phyloP scores from a whole-genome alignment of 805 yeast genomes.

The Candida ulmi region DNA sequence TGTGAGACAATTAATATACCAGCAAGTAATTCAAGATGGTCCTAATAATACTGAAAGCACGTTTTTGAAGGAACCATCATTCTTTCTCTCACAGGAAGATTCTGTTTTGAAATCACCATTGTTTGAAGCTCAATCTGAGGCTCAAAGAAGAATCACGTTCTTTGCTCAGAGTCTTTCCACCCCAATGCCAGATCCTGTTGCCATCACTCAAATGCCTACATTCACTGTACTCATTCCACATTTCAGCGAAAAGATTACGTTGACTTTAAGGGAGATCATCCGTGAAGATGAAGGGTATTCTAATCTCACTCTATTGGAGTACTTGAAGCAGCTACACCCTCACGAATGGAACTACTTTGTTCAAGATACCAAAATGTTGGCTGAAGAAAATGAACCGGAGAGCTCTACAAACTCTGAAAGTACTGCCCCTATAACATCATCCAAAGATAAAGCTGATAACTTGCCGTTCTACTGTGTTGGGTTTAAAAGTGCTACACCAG shows the following conservation, averaged over 20 bases:
- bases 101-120: slow-evolving; percentile 53
- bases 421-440: slow-evolving; percentile 7
- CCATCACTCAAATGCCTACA: slow-evolving; percentile 67
- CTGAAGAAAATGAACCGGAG: slow-evolving; percentile 37
- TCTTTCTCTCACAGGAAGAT: slow-evolving; percentile 81
- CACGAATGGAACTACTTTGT: slow-evolving; percentile 70
- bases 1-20: slow-evolving; percentile 92
- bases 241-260: slow-evolving; percentile 73
- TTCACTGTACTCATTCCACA: slow-evolving; percentile 86
- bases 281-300: slow-evolving; percentile 59
- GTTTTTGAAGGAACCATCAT: slow-evolving; percentile 62
- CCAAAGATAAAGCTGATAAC: slow-evolving; percentile 33
- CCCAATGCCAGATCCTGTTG: slow-evolving; percentile 70
- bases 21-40: slow-evolving; percentile 56
- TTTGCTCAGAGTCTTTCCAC: slow-evolving; percentile 88
- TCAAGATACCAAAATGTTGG: slow-evolving; percentile 53
- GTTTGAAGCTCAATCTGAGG: slow-evolving; percentile 64
- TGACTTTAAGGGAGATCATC: slow-evolving; percentile 73
- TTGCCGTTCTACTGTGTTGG: slow-evolving; percentile 62
- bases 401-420: slow-evolving; percentile 13
- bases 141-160: slow-evolving; percentile 76
- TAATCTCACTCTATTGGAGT: slow-evolving; percentile 63
- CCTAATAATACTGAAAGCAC: slow-evolving; percentile 33
- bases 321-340: slow-evolving; percentile 58
- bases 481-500: slow-evolving; percentile 55